Evolutionary conservation across 257 asterid species (phyloP), one percentile per base, ranked within the genome.

Genomic region (Solanum chiquidenum): DNA sequence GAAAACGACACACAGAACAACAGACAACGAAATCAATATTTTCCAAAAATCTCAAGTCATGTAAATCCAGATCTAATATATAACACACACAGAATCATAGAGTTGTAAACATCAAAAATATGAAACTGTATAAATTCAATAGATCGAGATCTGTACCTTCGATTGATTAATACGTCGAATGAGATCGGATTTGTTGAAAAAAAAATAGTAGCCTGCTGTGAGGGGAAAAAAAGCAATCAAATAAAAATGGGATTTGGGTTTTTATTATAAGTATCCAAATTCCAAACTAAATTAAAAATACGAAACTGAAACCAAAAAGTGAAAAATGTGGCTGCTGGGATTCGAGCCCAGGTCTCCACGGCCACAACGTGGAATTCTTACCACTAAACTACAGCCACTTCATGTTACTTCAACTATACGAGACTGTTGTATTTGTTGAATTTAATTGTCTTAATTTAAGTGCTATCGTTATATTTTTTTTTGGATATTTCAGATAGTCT

Each of bases 341-440:
- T 96, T 96, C 97, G 97, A 95, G 99, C 98, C 97, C 98, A 95
- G 98, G 98, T 95, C 98, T 95, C 96, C 95, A 97, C 96, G 98
- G 97, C 98, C 98, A 94, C 98, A 95, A 95, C 98, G 97, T 97
- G 96, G 95, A 97, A 97, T 95, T 95, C 98, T 95, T 14, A 95
- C 98, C 98, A 94, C 98, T 94, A 95, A 94, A 97, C 98, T 96
- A 94, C 95, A 94, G 95, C 98, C 94, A 94, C 96, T 29, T 69
- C 12, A 60, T 60, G 27, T 21, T 21, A 29, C 29, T 29, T 29
- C 29, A 29, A 29, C 29, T 29, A 29, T 29, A 29, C 29, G 0
- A 58, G 3, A 52, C 62, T 0, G 6, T 16, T 16, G 6, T 52
- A 52, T 2, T 52, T 38, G 29, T 0, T 46, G 6, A 18, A 52